Conservation (phyloP, 352 stramenopile genomes). For the Pythium pyrilobum region DNA sequence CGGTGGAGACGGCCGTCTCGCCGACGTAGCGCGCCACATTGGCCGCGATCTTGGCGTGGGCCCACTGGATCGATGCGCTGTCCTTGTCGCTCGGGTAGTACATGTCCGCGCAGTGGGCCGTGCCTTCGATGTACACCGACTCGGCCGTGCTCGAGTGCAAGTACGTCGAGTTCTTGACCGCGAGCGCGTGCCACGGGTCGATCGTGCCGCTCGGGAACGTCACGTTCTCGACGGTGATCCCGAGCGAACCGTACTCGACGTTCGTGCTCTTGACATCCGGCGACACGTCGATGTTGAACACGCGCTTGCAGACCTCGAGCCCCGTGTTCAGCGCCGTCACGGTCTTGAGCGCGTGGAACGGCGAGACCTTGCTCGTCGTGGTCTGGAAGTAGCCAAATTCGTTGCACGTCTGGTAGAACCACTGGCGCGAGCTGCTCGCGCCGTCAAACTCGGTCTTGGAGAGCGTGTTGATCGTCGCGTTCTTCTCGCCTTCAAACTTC, state of each 20-base stretch:
- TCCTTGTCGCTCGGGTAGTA: constrained; percentile 62
- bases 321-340: constrained; percentile 70
- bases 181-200: constrained; percentile 81
- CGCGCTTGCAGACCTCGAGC: constrained; percentile 73
- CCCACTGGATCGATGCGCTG: constrained; percentile 50
- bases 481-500: constrained; percentile 65
- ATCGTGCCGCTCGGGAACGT: constrained; percentile 80
- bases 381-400: constrained; percentile 89
- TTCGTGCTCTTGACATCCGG: constrained; percentile 65
- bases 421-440: constrained; percentile 65
- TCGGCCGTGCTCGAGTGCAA: constrained; percentile 48
- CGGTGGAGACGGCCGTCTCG: not conserved
- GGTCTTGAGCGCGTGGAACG: constrained; percentile 59
- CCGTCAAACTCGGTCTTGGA: constrained; percentile 61
- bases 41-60: constrained; percentile 55
- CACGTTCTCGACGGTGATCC: constrained; percentile 73
- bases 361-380: constrained; percentile 45
- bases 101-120: constrained; percentile 80
- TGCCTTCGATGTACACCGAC: constrained; percentile 77
- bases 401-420: constrained; percentile 88
- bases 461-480: constrained; percentile 62
- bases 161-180: constrained; percentile 62
- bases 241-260: constrained; percentile 67
- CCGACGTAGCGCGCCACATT: constrained; percentile 41
- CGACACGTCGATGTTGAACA: constrained; percentile 61